Conservation (phyloP, 495 filamentous ascomycete genomes). For the Sabuloglossum arenarium region DNA sequence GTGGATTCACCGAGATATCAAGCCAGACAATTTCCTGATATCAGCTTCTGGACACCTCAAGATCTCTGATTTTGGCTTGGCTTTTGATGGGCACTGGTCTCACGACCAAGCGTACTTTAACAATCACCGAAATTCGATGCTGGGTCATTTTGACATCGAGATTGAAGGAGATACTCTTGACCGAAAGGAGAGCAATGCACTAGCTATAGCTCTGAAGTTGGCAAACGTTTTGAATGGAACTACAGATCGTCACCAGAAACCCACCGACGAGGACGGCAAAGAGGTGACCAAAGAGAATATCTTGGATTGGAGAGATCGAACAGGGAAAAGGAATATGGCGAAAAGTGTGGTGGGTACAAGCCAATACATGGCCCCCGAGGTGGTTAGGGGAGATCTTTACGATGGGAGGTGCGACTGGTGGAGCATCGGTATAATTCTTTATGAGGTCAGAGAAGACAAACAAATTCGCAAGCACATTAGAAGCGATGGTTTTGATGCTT, state of each 20-base stretch:
- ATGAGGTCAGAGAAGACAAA: constrained; percentile 34
- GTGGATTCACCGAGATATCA: constrained; percentile 90
- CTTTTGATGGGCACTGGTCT: constrained; percentile 87
- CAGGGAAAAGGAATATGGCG: constrained; percentile 50
- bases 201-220: constrained; percentile 26
- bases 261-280: constrained; percentile 6
- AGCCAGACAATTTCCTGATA: constrained; percentile 92
- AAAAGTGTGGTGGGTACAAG: constrained; percentile 85
- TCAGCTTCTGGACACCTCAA: constrained; percentile 75
- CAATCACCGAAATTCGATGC: constrained; percentile 54
- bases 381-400: constrained; percentile 62
- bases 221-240: constrained; percentile 21
- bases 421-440: constrained; percentile 85
- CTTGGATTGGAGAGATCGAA: constrained; percentile 58
- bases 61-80: constrained; percentile 86
- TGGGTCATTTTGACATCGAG: constrained; percentile 51
- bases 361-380: constrained; percentile 95
- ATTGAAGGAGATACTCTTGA: constrained; percentile 62
- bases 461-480: constrained; percentile 1
- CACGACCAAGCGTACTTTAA: constrained; percentile 74
- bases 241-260: constrained; percentile 11
- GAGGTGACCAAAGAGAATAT: constrained; percentile 28
- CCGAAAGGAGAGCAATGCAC: constrained; percentile 28
- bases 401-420: constrained; percentile 93
- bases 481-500: not conserved